A percentile compares a stretch with the other conserved stretches of the same genome.
These are phyloP conservation scores for Brassica carinata DNA, from an alignment of 345 rosid genomes.

Conservation along the genomic window DNA sequence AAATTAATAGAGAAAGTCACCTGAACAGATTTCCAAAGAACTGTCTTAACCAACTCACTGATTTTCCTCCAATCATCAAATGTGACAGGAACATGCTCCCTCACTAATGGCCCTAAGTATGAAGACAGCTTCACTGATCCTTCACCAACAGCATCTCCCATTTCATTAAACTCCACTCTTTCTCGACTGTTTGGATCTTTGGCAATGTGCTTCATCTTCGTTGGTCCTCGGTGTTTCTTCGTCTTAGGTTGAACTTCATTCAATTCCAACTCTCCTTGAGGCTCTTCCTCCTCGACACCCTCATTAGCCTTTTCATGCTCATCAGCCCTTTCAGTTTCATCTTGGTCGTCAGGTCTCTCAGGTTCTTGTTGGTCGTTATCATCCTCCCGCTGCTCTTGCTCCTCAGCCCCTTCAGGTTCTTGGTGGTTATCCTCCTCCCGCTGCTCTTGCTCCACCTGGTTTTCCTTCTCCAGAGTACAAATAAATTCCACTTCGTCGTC, in stretches of 20 bases:
- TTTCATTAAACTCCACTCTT: not conserved
- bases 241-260: not conserved
- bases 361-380: too few relatives aligned
- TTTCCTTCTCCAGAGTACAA: not conserved
- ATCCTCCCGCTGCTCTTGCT: too few relatives aligned
- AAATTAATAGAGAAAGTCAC: not conserved
- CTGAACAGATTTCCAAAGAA: not conserved
- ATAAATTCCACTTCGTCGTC: not conserved
- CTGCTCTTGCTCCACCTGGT: not conserved
- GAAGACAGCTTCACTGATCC: not conserved
- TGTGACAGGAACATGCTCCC: not conserved
- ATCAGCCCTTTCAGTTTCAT: not conserved
- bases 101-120: not conserved
- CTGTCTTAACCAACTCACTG: not conserved
- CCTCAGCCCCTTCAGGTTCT: not conserved
- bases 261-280: not conserved
- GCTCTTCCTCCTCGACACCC: not conserved
- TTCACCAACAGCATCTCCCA: not conserved
- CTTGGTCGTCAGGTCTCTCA: not conserved
- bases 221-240: not conserved
- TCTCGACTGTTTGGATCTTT: not conserved
- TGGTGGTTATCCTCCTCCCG: not conserved
- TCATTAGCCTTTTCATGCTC: not conserved
- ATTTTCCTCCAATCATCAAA: not conserved
- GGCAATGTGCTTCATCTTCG: not conserved